These are phyloP conservation scores for peach (Prunus persica) DNA, from an alignment of 306 rosid genomes.

Conservation along the genomic window Prunus_persica_NCBIv2 NC_034014.1:26130501-26131000, in stretches of 20 bases:
- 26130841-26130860: neutral
- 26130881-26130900: neutral
- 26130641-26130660: neutral
- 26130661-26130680: neutral
- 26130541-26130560: neutral
- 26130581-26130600: neutral
- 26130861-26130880: neutral
- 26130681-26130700: neutral
- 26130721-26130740: neutral
- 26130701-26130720: neutral
- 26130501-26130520: too few species aligned
- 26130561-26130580: neutral
- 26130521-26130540: neutral
- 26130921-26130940: too few species aligned
- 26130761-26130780: neutral
- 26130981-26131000: too few species aligned
- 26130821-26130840: neutral
- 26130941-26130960: too few species aligned
- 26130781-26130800: neutral
- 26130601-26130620: neutral
- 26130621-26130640: neutral
- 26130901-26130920: neutral
- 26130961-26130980: too few species aligned
- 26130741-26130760: neutral
- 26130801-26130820: neutral